phyloP scores from a whole-genome alignment of 441 rosid genomes.

The Populus hybrid region DNA sequence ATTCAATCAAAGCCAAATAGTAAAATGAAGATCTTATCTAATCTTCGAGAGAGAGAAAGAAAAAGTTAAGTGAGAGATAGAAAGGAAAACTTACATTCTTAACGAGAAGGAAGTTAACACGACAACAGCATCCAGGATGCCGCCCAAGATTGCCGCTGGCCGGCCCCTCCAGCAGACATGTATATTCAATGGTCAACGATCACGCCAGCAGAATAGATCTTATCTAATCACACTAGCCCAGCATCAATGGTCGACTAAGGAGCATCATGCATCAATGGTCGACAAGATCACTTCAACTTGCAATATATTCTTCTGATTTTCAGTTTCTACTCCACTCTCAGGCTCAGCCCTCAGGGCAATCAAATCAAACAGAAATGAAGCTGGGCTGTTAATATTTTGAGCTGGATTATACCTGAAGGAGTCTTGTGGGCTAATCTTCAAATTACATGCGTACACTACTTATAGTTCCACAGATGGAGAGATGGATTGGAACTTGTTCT shows the following conservation, averaged over 20 bases:
- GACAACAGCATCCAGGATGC: not conserved
- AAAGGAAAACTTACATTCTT: not conserved
- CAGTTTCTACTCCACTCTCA: not conserved
- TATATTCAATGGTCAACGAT: no score
- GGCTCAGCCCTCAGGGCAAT: not conserved
- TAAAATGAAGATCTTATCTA: not conserved
- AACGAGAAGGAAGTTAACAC: not conserved
- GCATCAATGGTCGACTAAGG: no score
- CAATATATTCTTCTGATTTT: not conserved
- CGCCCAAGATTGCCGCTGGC: not conserved
- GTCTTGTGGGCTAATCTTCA: not conserved
- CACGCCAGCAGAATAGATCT: no score
- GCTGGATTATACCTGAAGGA: not conserved
- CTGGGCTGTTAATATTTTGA: not conserved
- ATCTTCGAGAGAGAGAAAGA: not conserved
- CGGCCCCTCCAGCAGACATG: not conserved
- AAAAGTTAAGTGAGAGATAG: not conserved
- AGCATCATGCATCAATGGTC: no score
- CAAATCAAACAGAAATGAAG: not conserved
- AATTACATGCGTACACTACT: not conserved
- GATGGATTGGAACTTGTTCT: not conserved
- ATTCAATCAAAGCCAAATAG: not conserved
- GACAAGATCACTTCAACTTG: no score
- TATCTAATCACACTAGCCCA: no score
- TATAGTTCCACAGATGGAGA: not conserved